Evolutionary conservation across 129 eudicot genomes (phyloP), one percentile per base, ranked within the genome.

Genomic region (Ambrosia artemisiifolia): DNA sequence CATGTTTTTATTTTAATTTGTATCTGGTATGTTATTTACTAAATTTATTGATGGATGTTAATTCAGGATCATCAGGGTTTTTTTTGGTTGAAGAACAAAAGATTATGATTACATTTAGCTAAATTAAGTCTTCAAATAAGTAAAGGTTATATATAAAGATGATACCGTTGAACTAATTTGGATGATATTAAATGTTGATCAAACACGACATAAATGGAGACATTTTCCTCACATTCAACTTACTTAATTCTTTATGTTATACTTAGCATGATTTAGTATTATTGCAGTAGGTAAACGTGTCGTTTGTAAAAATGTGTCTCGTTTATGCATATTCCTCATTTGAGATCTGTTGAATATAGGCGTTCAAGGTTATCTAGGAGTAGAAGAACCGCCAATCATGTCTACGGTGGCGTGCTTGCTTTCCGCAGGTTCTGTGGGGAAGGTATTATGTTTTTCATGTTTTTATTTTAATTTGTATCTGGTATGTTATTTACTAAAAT

Each of bases 341-440:
- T 91, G 88, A 86, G 97, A 74, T 92, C 95, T 60, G 71, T 92
- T 78, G 97, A 91, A 49, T 91, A 91, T 85, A 91, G 83, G 85
- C 82, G 96, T 69, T 84, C 97, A 14, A 84, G 97, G 61, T 88
- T 91, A 77, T 73, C 97, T 0, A 82, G 97, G 80, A 91, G 86
- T 85, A 87, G 97, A 34, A 88, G 97, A 82, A 91, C 97, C 0
- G 95, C 88, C 49, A 91, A 91, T 16, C 95, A 96, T 79, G 85
- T 96, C 30, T 91, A 91, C 60, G 97, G 97, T 48, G 97, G 97
- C 6, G 95, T n/a, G n/a, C n/a, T n/a, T 91, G 1, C 79, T 91
- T 64, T 91, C 97, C 20, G 92, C 90, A n/a, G 83, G 90, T 79
- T 95, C 97, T 32, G 96, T 91, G 97, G 69, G 97, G 88, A 75